phyloP scores from a whole-genome alignment of 495 filamentous ascomycete species.

The Rusavskia elegans region DNA sequence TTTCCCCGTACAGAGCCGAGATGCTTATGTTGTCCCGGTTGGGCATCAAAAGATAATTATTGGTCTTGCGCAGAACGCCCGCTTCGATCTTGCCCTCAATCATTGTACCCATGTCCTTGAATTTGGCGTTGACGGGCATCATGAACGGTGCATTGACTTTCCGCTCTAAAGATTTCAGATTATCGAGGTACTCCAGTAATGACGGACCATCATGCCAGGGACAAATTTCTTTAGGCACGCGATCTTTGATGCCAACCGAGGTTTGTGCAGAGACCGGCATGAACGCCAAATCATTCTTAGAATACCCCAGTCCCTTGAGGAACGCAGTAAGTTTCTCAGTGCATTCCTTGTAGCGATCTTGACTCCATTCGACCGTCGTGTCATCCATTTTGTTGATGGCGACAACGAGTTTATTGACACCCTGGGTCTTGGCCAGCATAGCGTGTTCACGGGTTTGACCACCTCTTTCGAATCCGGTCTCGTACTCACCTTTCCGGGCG shows the following conservation, averaged over 20 bases:
- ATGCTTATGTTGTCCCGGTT: conserved; percentile 68
- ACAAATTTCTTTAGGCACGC: conserved; percentile 56
- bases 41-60: conserved; percentile 80
- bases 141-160: conserved; percentile 98
- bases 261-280: conserved; percentile 94
- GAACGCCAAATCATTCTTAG: conserved; percentile 80
- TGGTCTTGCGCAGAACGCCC: conserved; percentile 77
- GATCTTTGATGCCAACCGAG: conserved; percentile 72
- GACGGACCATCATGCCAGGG: conserved; percentile 89
- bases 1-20: conserved; percentile 81
- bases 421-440: conserved; percentile 93
- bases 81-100: conserved; percentile 94
- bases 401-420: conserved; percentile 84
- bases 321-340: conserved; percentile 75
- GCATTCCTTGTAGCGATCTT: conserved; percentile 84
- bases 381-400: conserved; percentile 99
- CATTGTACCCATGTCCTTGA: conserved; percentile 95
- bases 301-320: conserved; percentile 82
- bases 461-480: conserved; percentile 98
- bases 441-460: conserved; percentile 97
- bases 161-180: conserved; percentile 81
- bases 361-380: conserved; percentile 83
- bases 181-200: conserved; percentile 80
- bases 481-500: conserved; percentile 95
- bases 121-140: conserved; percentile 95